Evolutionary conservation across 768 basidiomycete genomes (phyloP).

Genomic region (Tremella mesenterica): DNA sequence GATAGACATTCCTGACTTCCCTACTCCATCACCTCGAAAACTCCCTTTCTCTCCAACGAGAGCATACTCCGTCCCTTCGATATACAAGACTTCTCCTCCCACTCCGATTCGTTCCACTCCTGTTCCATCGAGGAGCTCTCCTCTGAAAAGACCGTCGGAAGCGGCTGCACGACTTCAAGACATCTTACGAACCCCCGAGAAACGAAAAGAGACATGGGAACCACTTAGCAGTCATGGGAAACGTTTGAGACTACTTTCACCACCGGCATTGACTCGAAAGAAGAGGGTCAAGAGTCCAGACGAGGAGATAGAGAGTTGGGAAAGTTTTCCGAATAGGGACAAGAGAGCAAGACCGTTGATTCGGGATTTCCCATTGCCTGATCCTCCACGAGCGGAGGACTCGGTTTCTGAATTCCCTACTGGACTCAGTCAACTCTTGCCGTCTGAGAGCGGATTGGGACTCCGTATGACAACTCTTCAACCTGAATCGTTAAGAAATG

Average conservation of each 20-base stretch:
- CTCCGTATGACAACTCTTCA: background rate
- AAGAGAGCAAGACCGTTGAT: background rate
- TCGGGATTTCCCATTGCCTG: background rate
- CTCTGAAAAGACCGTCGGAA: background rate
- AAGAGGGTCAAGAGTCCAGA: background rate
- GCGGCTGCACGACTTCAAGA: background rate
- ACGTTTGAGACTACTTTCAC: background rate
- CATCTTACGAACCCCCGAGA: background rate
- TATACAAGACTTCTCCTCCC: background rate
- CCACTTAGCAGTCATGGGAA: background rate
- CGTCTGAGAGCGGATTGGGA: background rate
- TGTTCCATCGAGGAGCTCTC: too few relatives aligned
- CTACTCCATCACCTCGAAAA: slow-evolving; percentile 1
- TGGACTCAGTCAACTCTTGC: background rate
- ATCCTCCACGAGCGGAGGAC: background rate
- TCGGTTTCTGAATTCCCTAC: background rate
- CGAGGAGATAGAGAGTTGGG: background rate
- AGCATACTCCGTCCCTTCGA: background rate
- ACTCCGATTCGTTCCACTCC: background rate
- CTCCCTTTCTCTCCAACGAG: background rate
- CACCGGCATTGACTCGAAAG: background rate
- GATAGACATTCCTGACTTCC: slow-evolving; percentile 15
- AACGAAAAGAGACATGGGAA: background rate
- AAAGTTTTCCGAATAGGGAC: background rate
- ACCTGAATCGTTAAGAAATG: background rate